Conservation (phyloP, 148 eudicot genomes). For the Salicornia ramosissima region DNA sequence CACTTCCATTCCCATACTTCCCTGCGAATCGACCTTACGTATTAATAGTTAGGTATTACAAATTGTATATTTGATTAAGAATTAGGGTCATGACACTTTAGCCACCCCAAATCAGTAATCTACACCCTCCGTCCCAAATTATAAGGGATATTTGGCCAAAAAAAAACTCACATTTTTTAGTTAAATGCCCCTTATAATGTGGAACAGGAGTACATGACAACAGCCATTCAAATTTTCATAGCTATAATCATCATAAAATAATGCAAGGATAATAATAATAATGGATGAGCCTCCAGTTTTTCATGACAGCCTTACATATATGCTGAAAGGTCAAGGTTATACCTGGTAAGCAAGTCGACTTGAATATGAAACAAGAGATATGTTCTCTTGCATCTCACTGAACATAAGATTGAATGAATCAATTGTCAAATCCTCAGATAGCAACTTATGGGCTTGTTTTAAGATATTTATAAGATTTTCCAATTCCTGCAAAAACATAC, state of each 20-base stretch:
- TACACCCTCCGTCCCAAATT: too few relatives aligned
- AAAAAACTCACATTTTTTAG: too few relatives aligned
- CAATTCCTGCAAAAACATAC: slow-evolving; percentile 60
- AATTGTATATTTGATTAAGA: too few relatives aligned
- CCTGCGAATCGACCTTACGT: too few relatives aligned
- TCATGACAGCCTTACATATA: not conserved
- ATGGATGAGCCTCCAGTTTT: not conserved
- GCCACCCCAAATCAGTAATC: too few relatives aligned
- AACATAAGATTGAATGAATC: slow-evolving; percentile 77
- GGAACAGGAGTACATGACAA: too few relatives aligned
- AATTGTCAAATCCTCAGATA: slow-evolving; percentile 65
- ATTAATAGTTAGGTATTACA: too few relatives aligned
- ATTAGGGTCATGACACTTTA: too few relatives aligned
- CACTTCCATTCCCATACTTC: too few relatives aligned
- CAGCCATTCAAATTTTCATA: too few relatives aligned
- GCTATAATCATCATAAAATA: not conserved
- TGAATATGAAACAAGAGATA: slow-evolving; percentile 95
- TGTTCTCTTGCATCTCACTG: slow-evolving; percentile 93
- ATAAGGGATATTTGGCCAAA: too few relatives aligned
- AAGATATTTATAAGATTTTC: slow-evolving; percentile 75
- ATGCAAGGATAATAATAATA: not conserved
- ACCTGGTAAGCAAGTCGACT: slow-evolving; percentile 98
- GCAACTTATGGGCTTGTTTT: slow-evolving; percentile 75
- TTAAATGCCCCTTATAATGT: too few relatives aligned
- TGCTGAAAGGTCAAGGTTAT: not conserved